A percentile compares a stretch with the other conserved stretches of the same genome.
These are phyloP conservation scores for bread wheat (Triticum aestivum) DNA, from an alignment of 176 grass and related monocot species.

Conservation along the genomic window IWGSC_CS_RefSeq_v2.1 NC_057813.1:603128481-603128980, in stretches of 20 bases:
- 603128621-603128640: slow-evolving; percentile 51
- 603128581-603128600: slow-evolving; percentile 63
- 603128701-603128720: slow-evolving; percentile 35
- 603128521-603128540: slow-evolving; percentile 54
- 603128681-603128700: slow-evolving; percentile 29
- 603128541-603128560: slow-evolving; percentile 78
- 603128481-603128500: not conserved
- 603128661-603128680: slow-evolving; percentile 37
- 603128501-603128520: slow-evolving; percentile 13
- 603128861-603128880: not conserved
- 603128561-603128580: slow-evolving; percentile 55
- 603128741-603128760: slow-evolving; percentile 62
- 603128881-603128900: not conserved
- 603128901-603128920: no score
- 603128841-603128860: no score
- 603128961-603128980: not conserved
- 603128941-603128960: not conserved
- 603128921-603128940: not conserved
- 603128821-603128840: no score
- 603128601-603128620: not conserved
- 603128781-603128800: slow-evolving; percentile 13
- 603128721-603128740: slow-evolving; percentile 39
- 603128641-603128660: slow-evolving; percentile 66
- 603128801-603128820: no score
- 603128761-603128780: slow-evolving; percentile 13